Percentiles rank a stretch among this genome's conserved stretches.
Conservation (phyloP, 257 asterid genomes). For the Primulina huaijiensis region DNA sequence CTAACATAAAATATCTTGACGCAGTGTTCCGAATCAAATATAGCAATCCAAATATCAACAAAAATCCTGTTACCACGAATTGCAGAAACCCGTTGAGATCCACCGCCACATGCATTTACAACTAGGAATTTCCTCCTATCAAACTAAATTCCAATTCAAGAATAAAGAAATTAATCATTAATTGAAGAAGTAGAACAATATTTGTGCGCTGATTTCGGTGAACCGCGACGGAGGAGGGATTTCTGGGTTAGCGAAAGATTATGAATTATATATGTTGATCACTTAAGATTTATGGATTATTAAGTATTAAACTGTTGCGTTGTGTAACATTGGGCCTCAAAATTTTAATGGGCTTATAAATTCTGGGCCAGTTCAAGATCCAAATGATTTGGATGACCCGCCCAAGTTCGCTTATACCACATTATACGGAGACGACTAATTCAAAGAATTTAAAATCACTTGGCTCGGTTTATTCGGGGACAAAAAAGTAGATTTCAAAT, state of each 20-base stretch:
- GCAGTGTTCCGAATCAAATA: conserved; percentile 68
- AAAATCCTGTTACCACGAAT: conserved; percentile 43
- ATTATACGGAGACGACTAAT: no score
- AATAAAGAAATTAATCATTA: background rate
- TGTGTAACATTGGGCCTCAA: background rate
- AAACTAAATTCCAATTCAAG: conserved; percentile 5
- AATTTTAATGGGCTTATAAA: no score
- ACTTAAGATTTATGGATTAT: background rate
- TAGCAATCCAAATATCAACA: conserved; percentile 47
- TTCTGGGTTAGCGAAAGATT: background rate
- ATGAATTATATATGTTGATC: no score
- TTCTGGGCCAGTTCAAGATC: background rate
- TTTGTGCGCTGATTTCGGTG: background rate
- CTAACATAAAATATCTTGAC: conserved; percentile 69
- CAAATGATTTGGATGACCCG: background rate
- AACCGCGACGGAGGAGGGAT: background rate
- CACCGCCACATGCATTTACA: conserved; percentile 79
- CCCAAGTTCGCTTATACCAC: background rate
- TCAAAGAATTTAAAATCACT: no score
- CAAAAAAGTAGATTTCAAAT: no score
- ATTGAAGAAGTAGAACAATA: background rate
- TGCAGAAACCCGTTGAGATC: conserved; percentile 78
- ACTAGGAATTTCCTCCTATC: conserved; percentile 7
- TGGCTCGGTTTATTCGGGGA: no score
- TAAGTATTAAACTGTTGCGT: background rate